A percentile compares a stretch with the other conserved stretches of the same genome.
phyloP scores from a whole-genome alignment of 306 rosid species.

The Cucurbita pepo region DNA sequence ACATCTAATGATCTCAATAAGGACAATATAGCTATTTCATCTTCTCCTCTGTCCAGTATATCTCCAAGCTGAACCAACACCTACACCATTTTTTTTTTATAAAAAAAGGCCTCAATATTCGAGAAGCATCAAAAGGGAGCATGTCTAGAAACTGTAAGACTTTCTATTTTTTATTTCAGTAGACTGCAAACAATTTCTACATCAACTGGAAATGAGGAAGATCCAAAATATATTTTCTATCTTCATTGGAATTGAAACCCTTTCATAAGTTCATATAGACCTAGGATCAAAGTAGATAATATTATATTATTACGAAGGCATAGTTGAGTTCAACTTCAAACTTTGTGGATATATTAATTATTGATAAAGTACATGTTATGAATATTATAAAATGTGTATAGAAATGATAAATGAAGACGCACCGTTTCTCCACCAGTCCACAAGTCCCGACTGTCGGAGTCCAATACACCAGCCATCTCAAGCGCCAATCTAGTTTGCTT shows the following conservation, averaged over 20 bases:
- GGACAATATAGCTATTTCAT: constrained; percentile 86
- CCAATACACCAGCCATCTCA: constrained; percentile 82
- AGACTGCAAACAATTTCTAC: too few species aligned
- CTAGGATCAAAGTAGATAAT: not conserved
- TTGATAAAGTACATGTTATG: not conserved
- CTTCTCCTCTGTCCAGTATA: constrained; percentile 88
- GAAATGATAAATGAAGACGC: constrained; percentile 6
- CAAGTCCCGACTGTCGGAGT: constrained; percentile 49
- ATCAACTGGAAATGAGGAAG: too few species aligned
- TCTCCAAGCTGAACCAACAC: constrained; percentile 92
- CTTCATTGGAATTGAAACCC: not conserved
- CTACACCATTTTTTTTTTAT: constrained; percentile 13
- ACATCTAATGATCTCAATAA: constrained; percentile 65
- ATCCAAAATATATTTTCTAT: not conserved
- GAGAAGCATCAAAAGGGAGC: not conserved
- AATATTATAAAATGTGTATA: not conserved
- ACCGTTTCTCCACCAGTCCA: constrained; percentile 94
- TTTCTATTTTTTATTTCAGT: too few species aligned
- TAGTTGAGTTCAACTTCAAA: not conserved
- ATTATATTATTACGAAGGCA: too few species aligned
- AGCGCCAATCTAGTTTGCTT: constrained; percentile 69
- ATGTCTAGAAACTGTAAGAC: not conserved
- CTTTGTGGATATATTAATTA: too few species aligned
- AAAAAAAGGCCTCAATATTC: not conserved
- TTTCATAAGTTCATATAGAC: not conserved